phyloP scores from a whole-genome alignment of 805 yeast species.

The Tetrapisispora pingtungensis region DNA sequence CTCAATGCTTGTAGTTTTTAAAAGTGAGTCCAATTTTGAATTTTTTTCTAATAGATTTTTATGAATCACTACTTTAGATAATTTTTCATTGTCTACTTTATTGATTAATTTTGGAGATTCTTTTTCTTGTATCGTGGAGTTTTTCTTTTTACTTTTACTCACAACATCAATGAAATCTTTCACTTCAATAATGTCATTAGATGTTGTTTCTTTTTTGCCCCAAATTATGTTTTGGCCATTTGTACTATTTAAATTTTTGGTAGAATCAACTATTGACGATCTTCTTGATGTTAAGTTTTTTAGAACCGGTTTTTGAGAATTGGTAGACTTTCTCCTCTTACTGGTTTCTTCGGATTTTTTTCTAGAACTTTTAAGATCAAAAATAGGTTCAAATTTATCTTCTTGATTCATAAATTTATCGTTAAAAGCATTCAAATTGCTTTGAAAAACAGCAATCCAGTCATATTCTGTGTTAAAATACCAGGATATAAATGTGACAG shows the following conservation, averaged over 20 bases:
- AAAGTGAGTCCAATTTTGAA: constrained; percentile 10
- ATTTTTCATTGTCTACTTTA: background rate
- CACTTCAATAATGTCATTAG: constrained; percentile 9
- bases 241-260: background rate
- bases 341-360: background rate
- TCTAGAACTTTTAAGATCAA: background rate
- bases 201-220: constrained; percentile 2
- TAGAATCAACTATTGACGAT: constrained; percentile 4
- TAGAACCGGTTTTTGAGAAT: background rate
- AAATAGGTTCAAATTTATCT: constrained; percentile 28
- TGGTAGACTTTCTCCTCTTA: constrained; percentile 4
- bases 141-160: constrained; percentile 11
- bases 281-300: constrained; percentile 3
- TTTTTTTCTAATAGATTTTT: constrained; percentile 2
- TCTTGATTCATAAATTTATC: constrained; percentile 31
- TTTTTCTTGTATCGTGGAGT: constrained; percentile 2
- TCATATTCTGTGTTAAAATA: constrained; percentile 22
- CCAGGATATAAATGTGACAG: constrained; percentile 18
- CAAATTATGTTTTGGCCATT: constrained; percentile 1
- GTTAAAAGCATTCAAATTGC: constrained; percentile 32
- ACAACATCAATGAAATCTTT: constrained; percentile 15
- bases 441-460: constrained; percentile 29
- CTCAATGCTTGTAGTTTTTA: background rate
- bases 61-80: constrained; percentile 14
- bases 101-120: background rate